Base-by-base conservation (phyloP, 805 yeast genomes). In the Monosporozyma solicola region DNA sequence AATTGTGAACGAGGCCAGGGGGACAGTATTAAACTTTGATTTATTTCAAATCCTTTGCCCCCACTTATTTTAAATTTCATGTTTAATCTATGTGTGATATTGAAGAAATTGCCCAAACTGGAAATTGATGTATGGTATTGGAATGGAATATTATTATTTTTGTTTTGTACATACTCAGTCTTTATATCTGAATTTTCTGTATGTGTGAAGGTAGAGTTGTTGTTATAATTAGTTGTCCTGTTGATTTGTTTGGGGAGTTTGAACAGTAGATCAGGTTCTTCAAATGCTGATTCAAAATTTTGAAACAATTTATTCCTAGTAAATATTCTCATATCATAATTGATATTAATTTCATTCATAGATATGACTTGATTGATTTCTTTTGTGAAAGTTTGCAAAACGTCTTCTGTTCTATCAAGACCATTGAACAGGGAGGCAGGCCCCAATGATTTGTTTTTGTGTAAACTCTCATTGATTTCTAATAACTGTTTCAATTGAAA, bases 401-500 rank as follows among this genome's bases (percentile, higher is more conserved):
- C 67, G 27, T 66, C 59, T 55, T 80, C 82, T 59, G 74, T 76
- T 7, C 71, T 64, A n/a, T 76, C 74, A 10, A 43, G 16, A 11
- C 46, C 31, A 22, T 22, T 20, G 15, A 43, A 43, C 5, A 43
- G 13, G 8, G 46, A 5, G 4, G 11, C 24, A 1, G 48, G 47
- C 15, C 29, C 15, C 15, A 29, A n/a, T 3, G 29, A 24, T 41
- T 43, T 47, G 16, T 24, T 20, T 20, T 20, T 39, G 7, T 37
- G 48, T 22, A 35, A n/a, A 27, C 74, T 56, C 60, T 56, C 56
- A 52, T 74, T 75, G 50, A 79, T 72, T 59, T 79, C 85, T 44
- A 82, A 62, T 3, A 76, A 68, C 59, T 83, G 87, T 54, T 74
- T 73, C 5, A 83, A 57, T 54, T 79, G 82, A 46, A 79, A 66